Conservation (phyloP, 1,139 yeast genomes). For the Geotrichum reessii region DNA sequence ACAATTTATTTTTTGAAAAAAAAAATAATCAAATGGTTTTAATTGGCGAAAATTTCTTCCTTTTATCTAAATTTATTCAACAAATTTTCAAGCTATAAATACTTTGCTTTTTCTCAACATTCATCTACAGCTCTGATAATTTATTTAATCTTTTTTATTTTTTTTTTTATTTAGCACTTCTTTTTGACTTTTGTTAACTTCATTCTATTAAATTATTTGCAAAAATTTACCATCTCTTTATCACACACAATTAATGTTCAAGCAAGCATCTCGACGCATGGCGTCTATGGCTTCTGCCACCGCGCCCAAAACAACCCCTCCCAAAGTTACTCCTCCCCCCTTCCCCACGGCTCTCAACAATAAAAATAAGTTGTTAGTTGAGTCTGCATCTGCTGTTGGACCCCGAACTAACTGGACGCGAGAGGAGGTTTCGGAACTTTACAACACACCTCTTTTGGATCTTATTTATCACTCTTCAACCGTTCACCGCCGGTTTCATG, state of each 20-base stretch:
- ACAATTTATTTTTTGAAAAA: not conserved
- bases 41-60: not conserved
- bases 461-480: conserved; percentile 56
- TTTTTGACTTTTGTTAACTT: not conserved
- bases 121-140: not conserved
- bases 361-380: not conserved
- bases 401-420: conserved; percentile 51
- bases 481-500: conserved; percentile 62
- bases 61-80: not conserved
- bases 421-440: conserved; percentile 53
- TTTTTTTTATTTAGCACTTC: not conserved
- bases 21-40: not conserved
- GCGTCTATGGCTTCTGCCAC: conserved; percentile 9
- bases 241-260: not conserved
- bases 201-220: not conserved
- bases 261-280: not conserved
- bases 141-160: not conserved
- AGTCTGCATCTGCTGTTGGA: conserved; percentile 14
- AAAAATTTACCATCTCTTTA: not conserved
- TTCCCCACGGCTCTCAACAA: conserved; percentile 1
- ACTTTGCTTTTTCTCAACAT: not conserved
- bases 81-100: not conserved
- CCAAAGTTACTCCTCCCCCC: not conserved
- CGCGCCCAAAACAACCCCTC: not conserved
- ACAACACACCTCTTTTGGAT: conserved; percentile 57